These are phyloP conservation scores for Coniochaeta sp. DNA, from an alignment of 2,329 filamentous ascomycete species.

Conservation along the genomic window DNA sequence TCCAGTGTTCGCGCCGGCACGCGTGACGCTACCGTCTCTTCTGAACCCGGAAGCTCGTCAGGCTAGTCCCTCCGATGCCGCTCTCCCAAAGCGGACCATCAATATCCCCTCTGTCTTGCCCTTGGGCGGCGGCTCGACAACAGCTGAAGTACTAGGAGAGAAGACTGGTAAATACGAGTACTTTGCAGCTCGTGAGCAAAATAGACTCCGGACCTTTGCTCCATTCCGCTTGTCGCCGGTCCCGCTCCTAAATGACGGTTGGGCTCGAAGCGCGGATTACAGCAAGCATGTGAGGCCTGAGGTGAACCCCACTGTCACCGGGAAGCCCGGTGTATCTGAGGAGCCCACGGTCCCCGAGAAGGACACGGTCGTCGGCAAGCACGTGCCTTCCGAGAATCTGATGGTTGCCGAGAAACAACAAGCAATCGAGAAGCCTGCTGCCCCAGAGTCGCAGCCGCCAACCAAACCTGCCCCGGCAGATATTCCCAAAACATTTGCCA, in stretches of 20 bases:
- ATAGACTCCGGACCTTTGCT: conserved; percentile 10
- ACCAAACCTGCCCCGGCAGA: background rate
- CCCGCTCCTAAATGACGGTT: background rate
- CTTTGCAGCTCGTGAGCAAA: conserved; percentile 17
- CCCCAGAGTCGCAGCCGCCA: background rate
- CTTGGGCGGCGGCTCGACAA: background rate
- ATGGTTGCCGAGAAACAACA: too few species aligned
- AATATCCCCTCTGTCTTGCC: background rate
- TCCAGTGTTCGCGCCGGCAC: background rate
- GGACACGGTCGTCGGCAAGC: background rate
- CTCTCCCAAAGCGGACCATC: conserved; percentile 3
- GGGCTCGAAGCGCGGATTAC: background rate
- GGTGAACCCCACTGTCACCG: background rate
- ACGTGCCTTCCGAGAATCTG: too few species aligned
- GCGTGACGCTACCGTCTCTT: background rate
- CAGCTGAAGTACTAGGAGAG: conserved; percentile 8
- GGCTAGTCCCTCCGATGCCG: conserved; percentile 11
- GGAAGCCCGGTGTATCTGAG: background rate
- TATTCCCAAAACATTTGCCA: background rate
- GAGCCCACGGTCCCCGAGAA: background rate
- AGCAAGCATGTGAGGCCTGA: background rate
- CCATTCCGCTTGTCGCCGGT: background rate
- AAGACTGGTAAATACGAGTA: conserved; percentile 17
- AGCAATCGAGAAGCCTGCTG: background rate
- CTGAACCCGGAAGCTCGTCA: background rate